Evolutionary conservation across 352 stramenopile genomes (phyloP), one percentile per base, ranked within the genome.

Genomic region (Aphanomyces invadans): DNA sequence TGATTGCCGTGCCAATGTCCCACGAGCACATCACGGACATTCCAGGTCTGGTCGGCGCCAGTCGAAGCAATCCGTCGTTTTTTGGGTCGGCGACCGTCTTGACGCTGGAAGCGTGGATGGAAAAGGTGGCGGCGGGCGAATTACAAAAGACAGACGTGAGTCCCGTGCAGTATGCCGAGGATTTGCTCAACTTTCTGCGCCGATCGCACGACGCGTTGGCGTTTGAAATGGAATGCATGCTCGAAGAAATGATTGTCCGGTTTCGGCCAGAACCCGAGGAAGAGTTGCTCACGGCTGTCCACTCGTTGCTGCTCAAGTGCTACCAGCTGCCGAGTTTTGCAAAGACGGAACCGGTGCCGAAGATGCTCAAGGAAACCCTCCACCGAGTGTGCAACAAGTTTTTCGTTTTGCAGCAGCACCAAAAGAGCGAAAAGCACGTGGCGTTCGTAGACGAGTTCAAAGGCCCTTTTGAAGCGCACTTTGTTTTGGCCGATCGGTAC

Each of bases 191-290:
- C 44, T 97, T 95, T 62, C 75, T 99, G 25, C 97, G 76, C 76
- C 88, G 92, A 73, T 87, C 83, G 64, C 88, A 89, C 70, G 82
- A 92, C 63, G 81, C 85, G 25, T 76, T 97, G 46, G 95, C 83
- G 51, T 95, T 95, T 71, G 91, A 97, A 71, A 96, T 99, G 79
- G 97, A 99, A 79, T 94, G 88, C 32, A 98, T 99, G 74, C 76
- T 99, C 32, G 96, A 99, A 77, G 96, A 99, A 71, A 87, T 99
- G 70, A 99, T 99, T 72, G 95, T 97, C 4, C 92, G 95, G 44
- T 99, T 99, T 70, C 89, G 96, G 0, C 95, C 94, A 17, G 96
- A 97, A 57, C 96, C 97, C 4, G 95, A 98, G 74, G 95, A 99
- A 73, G 96, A 99, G 73, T 81, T 99, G 62, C 78, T 99, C 17